Conservation (phyloP, 768 basidiomycete species). For the Harrya chromipes region DNA sequence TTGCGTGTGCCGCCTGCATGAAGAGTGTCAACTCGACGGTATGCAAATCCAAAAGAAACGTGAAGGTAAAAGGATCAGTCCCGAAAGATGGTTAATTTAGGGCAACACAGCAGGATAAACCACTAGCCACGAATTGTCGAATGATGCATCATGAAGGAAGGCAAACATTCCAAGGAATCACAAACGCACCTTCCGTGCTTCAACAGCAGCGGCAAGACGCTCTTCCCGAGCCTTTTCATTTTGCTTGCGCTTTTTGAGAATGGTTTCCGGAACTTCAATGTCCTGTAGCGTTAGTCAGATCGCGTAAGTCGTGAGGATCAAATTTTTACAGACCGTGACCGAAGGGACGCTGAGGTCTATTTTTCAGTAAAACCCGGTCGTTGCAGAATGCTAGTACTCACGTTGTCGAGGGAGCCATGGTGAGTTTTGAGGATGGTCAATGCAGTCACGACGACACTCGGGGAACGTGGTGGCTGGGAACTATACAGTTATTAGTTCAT, state of each 20-base stretch:
- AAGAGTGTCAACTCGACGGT: slow-evolving; percentile 14
- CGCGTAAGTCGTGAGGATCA: slow-evolving; percentile 1
- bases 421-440: slow-evolving; percentile 36
- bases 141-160: slow-evolving; percentile 70
- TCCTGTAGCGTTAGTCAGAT: slow-evolving; percentile 44
- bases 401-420: slow-evolving; percentile 54
- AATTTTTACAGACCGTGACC: slow-evolving; percentile 39
- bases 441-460: slow-evolving; percentile 17
- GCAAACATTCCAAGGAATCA: slow-evolving; percentile 6
- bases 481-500: slow-evolving; percentile 36
- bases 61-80: slow-evolving; percentile 43
- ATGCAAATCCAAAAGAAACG: background rate
- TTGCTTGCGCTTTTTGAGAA: slow-evolving; percentile 99
- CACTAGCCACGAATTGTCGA: slow-evolving; percentile 74
- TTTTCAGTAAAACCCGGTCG: background rate
- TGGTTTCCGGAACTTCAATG: slow-evolving; percentile 98
- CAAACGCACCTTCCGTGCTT: slow-evolving; percentile 82
- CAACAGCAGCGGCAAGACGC: slow-evolving; percentile 75
- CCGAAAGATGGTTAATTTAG: slow-evolving; percentile 86
- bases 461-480: slow-evolving; percentile 36
- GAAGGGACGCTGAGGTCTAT: slow-evolving; percentile 39
- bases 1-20: slow-evolving; percentile 75
- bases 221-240: slow-evolving; percentile 96
- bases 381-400: slow-evolving; percentile 32
- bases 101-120: slow-evolving; percentile 62